These are phyloP conservation scores for Nannochloropsis gaditana DNA, from an alignment of 108 stramenopile genomes.

Conservation along the genomic window DNA sequence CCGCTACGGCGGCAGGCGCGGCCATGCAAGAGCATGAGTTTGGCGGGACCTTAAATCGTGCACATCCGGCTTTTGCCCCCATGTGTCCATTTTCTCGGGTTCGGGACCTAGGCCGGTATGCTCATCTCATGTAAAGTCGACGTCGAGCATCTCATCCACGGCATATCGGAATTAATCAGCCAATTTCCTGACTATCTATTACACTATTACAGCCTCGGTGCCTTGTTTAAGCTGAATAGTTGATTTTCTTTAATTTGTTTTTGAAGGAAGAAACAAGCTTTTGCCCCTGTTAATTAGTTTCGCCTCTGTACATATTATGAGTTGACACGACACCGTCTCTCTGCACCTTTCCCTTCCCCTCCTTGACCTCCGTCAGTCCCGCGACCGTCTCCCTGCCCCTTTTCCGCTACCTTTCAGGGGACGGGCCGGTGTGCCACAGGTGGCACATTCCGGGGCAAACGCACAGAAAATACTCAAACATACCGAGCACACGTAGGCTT, in stretches of 20 bases:
- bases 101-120: not conserved
- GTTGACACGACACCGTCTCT: not conserved
- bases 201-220: not conserved
- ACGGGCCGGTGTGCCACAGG: not conserved
- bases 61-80: not conserved
- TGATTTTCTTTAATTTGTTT: no score
- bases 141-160: no score
- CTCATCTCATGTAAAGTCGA: not conserved
- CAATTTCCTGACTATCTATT: not conserved
- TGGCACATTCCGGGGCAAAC: not conserved
- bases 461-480: not conserved
- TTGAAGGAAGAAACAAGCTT: no score
- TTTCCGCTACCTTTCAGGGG: not conserved
- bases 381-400: not conserved
- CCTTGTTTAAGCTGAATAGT: no score
- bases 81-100: conserved; percentile 9
- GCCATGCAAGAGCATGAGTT: not conserved
- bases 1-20: not conserved
- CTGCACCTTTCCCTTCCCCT: not conserved
- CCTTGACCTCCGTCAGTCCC: not conserved
- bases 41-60: no score
- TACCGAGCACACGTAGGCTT: conserved; percentile 9
- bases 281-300: no score
- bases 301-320: no score
- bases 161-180: no score